Conservation (phyloP, 805 yeast species). For the Cephaloascus albidus region DNA sequence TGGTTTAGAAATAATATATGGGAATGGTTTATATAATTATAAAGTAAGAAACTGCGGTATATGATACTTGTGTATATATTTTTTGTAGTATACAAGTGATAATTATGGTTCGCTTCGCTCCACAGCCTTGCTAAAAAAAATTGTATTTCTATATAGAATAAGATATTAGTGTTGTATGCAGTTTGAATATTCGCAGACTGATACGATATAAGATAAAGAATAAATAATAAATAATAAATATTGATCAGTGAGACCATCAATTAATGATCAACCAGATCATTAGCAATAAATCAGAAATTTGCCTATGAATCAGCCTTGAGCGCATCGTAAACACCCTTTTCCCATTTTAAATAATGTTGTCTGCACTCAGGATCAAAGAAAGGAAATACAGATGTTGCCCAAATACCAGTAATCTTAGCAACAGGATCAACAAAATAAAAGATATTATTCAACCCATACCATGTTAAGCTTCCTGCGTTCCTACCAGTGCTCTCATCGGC, state of each 20-base stretch:
- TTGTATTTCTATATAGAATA: no score
- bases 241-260: not conserved
- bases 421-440: constrained; percentile 31
- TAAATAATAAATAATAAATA: no score
- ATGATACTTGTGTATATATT: not conserved
- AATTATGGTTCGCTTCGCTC: no score
- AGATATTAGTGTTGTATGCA: no score
- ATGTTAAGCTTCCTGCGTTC: constrained; percentile 23
- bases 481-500: constrained; percentile 20
- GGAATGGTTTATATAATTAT: not conserved
- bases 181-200: no score
- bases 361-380: constrained; percentile 6
- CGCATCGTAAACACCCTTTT: not conserved
- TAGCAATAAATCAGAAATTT: no score
- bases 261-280: no score
- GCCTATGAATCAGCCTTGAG: no score
- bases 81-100: not conserved
- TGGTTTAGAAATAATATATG: no score
- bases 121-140: no score
- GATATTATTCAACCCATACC: constrained; percentile 31
- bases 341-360: not conserved
- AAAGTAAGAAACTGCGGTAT: not conserved
- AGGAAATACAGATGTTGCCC: constrained; percentile 28
- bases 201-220: not conserved
- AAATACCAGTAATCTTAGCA: constrained; percentile 27